Conservation (phyloP, 192 early-diverging fungal genomes). For the Backusella tuberculispora region DNA sequence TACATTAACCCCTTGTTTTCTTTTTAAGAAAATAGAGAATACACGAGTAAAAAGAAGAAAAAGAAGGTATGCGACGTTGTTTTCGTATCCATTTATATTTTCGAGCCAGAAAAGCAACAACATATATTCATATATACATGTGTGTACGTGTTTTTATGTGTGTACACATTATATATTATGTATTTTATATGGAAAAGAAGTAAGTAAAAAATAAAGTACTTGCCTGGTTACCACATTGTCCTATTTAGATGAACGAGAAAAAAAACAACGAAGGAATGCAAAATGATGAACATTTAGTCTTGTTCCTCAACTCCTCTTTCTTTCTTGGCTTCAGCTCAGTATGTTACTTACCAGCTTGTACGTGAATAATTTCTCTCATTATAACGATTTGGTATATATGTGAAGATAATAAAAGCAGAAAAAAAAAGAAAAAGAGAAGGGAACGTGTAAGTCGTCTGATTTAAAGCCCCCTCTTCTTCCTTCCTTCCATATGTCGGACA, state of each 20-base stretch:
- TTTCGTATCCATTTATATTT: not conserved
- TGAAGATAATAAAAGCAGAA: not conserved
- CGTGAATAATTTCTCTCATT: slow-evolving; percentile 65
- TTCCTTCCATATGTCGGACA: slow-evolving; percentile 5
- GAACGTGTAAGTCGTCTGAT: slow-evolving; percentile 15
- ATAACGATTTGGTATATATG: not conserved
- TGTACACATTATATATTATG: too few relatives aligned
- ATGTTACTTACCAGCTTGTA: slow-evolving; percentile 55
- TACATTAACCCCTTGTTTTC: slow-evolving; percentile 6
- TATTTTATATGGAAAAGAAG: not conserved
- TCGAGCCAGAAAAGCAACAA: not conserved
- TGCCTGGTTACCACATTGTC: slow-evolving; percentile 59
- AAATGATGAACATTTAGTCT: not conserved
- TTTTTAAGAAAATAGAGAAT: not conserved
- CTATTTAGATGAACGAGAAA: slow-evolving; percentile 26
- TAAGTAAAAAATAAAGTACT: not conserved
- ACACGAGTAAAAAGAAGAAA: not conserved
- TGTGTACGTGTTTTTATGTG: too few relatives aligned
- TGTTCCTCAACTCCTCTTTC: not conserved
- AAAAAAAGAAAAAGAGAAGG: slow-evolving; percentile 3
- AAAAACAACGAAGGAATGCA: not conserved
- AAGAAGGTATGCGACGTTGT: not conserved
- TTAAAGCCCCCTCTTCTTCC: slow-evolving; percentile 11
- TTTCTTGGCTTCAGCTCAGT: not conserved
- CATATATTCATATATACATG: not conserved